Evolutionary conservation across 352 stramenopile genomes (phyloP).

Genomic region (Aphanomyces cochlioides): DNA sequence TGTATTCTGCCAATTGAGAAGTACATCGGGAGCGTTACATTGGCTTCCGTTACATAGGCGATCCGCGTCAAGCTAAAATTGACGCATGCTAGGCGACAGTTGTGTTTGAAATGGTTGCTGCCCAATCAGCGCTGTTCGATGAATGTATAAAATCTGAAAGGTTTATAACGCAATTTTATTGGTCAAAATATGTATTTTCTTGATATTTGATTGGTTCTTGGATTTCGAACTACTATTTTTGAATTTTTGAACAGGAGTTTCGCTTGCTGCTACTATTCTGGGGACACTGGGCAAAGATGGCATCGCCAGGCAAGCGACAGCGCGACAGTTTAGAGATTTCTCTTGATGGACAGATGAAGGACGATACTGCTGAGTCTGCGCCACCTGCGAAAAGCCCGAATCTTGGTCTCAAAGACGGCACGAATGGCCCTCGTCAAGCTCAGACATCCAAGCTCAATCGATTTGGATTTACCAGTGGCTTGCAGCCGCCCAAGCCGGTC

Average conservation of each 20-base stretch:
- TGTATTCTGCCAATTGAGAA: too few relatives aligned
- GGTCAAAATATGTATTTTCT: slow-evolving; percentile 4
- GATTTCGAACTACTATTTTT: slow-evolving; percentile 23
- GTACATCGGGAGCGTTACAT: too few relatives aligned
- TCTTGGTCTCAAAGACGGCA: slow-evolving; percentile 5
- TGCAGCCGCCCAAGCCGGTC: slow-evolving; percentile 10
- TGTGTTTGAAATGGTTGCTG: too few relatives aligned
- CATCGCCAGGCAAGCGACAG: slow-evolving; percentile 20
- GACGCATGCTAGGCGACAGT: too few relatives aligned
- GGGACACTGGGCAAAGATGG: not conserved
- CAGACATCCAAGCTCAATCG: not conserved
- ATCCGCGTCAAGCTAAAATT: too few relatives aligned
- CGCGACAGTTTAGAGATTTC: slow-evolving; percentile 9
- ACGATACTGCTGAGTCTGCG: not conserved
- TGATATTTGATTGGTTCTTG: slow-evolving; percentile 6
- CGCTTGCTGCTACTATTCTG: not conserved
- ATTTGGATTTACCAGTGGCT: slow-evolving; percentile 11
- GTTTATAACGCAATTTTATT: slow-evolving; percentile 16
- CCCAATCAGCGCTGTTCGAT: too few relatives aligned
- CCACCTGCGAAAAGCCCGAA: slow-evolving; percentile 25
- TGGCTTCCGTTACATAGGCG: too few relatives aligned
- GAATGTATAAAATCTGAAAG: not conserved
- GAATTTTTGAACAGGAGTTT: slow-evolving; percentile 31
- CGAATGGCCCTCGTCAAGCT: not conserved
- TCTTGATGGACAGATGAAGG: not conserved